These are phyloP conservation scores for Agarophyton chilense DNA, from an alignment of 23 red algal species.

Conservation along the genomic window DNA sequence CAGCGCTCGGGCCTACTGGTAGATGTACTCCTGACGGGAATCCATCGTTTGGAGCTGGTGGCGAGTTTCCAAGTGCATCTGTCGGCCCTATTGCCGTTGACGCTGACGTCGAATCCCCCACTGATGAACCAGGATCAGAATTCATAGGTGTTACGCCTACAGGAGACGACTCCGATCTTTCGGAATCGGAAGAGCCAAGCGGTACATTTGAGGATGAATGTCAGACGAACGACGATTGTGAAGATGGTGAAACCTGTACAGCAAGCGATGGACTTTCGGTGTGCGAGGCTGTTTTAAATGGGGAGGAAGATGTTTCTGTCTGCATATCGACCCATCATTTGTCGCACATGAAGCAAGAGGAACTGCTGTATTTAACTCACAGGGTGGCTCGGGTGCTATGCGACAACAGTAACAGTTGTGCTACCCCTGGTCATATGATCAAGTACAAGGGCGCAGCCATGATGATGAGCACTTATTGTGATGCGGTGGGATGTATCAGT, in stretches of 20 bases:
- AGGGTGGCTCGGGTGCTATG: conserved; percentile 24
- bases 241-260: not conserved
- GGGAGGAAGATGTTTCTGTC: conserved; percentile 5
- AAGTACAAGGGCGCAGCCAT: conserved; percentile 11
- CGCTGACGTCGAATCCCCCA: too few relatives aligned
- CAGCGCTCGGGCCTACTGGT: too few relatives aligned
- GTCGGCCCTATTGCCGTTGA: too few relatives aligned
- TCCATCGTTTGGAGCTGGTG: too few relatives aligned
- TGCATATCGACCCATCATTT: conserved; percentile 8
- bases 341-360: not conserved
- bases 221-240: not conserved
- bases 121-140: too few relatives aligned
- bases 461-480: conserved; percentile 62
- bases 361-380: conserved; percentile 27
- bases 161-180: not conserved
- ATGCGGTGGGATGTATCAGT: not conserved
- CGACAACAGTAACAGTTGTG: conserved; percentile 30
- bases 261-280: not conserved
- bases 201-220: too few relatives aligned
- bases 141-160: too few relatives aligned
- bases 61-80: too few relatives aligned
- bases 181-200: not conserved
- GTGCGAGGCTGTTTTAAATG: not conserved
- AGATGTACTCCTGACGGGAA: too few relatives aligned
- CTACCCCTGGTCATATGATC: conserved; percentile 51